phyloP scores from a whole-genome alignment of 163 green algal genomes.

The Chloroidium sp. region DNA sequence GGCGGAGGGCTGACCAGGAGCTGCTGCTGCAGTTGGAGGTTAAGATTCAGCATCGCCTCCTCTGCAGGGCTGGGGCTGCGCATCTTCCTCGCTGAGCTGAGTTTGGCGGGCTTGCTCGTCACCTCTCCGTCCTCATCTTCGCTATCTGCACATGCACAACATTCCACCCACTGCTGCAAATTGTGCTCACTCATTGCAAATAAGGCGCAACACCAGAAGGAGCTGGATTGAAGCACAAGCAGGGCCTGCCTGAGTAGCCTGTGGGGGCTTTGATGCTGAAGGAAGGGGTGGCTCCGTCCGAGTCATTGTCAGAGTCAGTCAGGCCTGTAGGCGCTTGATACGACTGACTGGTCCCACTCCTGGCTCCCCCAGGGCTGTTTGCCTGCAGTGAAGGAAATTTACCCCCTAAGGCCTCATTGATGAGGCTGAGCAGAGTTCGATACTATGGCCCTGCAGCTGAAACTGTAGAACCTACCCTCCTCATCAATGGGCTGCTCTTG shows the following conservation, averaged over 20 bases:
- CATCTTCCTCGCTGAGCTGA: neutral
- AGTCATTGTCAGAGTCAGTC: slow-evolving; percentile 3
- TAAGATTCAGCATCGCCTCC: neutral
- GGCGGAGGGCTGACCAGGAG: neutral
- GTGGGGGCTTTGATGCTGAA: slow-evolving; percentile 7
- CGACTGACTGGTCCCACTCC: too few species aligned
- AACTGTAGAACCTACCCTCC: too few species aligned
- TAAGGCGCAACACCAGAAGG: neutral
- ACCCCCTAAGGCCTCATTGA: too few species aligned
- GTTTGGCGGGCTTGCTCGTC: neutral
- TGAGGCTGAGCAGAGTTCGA: too few species aligned
- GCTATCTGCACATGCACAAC: neutral
- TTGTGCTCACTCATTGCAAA: too few species aligned
- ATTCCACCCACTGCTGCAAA: neutral
- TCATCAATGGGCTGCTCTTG: too few species aligned
- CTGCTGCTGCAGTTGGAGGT: neutral
- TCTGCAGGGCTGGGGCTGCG: neutral
- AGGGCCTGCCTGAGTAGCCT: slow-evolving; percentile 3
- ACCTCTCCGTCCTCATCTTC: slow-evolving; percentile 10
- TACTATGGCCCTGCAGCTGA: too few species aligned
- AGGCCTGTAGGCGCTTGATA: slow-evolving; percentile 1
- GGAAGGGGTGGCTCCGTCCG: neutral
- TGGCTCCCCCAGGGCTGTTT: too few species aligned
- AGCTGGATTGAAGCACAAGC: neutral
- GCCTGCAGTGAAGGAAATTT: too few species aligned